Evolutionary conservation across 2,329 filamentous ascomycete genomes (phyloP).

Genomic region (Rutstroemia sp.): DNA sequence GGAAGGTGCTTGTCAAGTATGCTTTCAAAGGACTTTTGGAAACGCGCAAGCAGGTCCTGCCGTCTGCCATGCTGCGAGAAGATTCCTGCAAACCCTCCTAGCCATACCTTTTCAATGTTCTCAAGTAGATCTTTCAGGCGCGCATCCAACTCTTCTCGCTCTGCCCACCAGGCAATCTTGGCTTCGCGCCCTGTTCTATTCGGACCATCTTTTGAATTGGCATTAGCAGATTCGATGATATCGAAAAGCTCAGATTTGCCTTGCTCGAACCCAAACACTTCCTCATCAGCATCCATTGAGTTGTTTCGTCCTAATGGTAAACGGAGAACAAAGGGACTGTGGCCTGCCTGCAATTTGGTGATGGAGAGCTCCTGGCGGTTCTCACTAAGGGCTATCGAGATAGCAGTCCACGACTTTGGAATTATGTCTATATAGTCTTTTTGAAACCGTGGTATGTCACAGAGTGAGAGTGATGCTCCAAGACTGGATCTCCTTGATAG

Average conservation of each 20-base stretch:
- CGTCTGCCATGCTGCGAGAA: constrained; percentile 67
- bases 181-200: constrained; percentile 68
- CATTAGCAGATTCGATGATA: constrained; percentile 75
- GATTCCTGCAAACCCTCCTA: constrained; percentile 91
- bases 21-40: constrained; percentile 69
- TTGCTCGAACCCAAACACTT: constrained; percentile 76
- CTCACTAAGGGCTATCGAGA: constrained; percentile 80
- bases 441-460: constrained; percentile 60
- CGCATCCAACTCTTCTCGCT: constrained; percentile 71
- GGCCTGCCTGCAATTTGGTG: constrained; percentile 70
- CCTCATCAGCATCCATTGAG: constrained; percentile 70
- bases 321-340: constrained; percentile 77
- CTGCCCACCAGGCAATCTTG: constrained; percentile 82
- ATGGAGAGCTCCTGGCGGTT: constrained; percentile 78
- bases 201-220: constrained; percentile 67
- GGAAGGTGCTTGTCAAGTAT: constrained; percentile 81
- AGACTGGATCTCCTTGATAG: constrained; percentile 38
- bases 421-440: constrained; percentile 79
- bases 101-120: constrained; percentile 88
- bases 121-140: constrained; percentile 70
- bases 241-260: constrained; percentile 74
- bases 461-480: constrained; percentile 31
- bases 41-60: constrained; percentile 59
- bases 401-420: constrained; percentile 72
- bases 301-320: constrained; percentile 78